Percentiles rank a stretch among this genome's conserved stretches.
Conservation (phyloP, 805 yeast genomes). For the Torulaspora indica region DNA sequence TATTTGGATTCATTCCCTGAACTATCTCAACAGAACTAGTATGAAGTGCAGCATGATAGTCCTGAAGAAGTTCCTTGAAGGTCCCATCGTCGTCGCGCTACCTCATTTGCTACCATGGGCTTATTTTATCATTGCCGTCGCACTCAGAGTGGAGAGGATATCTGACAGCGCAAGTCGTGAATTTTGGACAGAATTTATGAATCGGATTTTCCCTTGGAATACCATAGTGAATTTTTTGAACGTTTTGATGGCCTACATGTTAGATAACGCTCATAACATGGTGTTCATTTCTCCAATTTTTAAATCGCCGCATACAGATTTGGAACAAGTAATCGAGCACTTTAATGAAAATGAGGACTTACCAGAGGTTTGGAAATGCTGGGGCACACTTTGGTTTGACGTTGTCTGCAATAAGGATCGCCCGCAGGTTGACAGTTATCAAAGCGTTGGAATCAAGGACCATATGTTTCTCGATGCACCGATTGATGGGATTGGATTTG, state of each 20-base stretch:
- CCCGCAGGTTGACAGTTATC: slow-evolving; percentile 39
- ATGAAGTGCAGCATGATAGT: slow-evolving; percentile 66
- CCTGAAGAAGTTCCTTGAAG: slow-evolving; percentile 57
- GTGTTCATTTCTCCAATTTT: slow-evolving; percentile 22
- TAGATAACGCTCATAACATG: slow-evolving; percentile 26
- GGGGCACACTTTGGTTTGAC: slow-evolving; percentile 84
- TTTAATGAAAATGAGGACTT: slow-evolving; percentile 58
- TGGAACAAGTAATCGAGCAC: slow-evolving; percentile 43
- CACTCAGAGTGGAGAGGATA: slow-evolving; percentile 45
- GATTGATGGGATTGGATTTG: slow-evolving; percentile 52
- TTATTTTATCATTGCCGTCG: slow-evolving; percentile 62
- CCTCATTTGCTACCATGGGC: slow-evolving; percentile 76
- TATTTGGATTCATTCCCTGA: slow-evolving; percentile 54
- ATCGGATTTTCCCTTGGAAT: slow-evolving; percentile 64
- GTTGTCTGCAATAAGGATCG: slow-evolving; percentile 50
- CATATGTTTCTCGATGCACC: slow-evolving; percentile 59
- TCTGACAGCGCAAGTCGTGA: slow-evolving; percentile 16
- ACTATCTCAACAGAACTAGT: slow-evolving; percentile 56
- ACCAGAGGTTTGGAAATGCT: slow-evolving; percentile 77
- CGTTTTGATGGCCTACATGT: slow-evolving; percentile 41
- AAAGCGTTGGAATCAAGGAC: slow-evolving; percentile 54
- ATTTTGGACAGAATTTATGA: slow-evolving; percentile 37
- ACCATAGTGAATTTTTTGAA: slow-evolving; percentile 59
- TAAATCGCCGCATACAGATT: slow-evolving; percentile 24
- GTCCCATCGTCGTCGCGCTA: slow-evolving; percentile 62